Base-by-base conservation (phyloP, 1,139 yeast species). In the Yamadazyma trypodendri region DNA sequence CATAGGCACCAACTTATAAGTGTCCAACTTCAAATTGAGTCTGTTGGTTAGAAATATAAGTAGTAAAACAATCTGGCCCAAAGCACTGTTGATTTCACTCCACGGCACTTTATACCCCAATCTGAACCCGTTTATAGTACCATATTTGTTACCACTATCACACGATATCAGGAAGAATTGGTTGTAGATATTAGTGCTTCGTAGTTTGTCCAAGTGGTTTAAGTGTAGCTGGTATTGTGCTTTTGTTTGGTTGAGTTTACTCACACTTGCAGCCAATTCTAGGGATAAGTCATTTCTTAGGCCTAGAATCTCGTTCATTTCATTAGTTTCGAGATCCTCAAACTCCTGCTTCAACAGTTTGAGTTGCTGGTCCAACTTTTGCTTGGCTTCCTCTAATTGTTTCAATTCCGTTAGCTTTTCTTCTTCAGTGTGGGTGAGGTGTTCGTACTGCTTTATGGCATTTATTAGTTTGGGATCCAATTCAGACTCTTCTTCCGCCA, bases 11-110 rank as follows among this genome's bases (percentile, higher is more conserved):
- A 90, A 60, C 43, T 75, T 77, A 56, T 85, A 90, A 6, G 78
- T 77, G 0, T 64, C 63, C 6, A 88, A 56, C 28, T 71, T 68
- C 21, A 85, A 60, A 13, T 77, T 68, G 28, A 89, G 66, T 40
- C 84, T 67, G 20, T 76, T 69, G 3, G 77, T 63, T 4, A 90
- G 70, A 4, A 94, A 86, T 0, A 82, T 73, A 29, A 90, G 58
- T 16, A 90, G 60, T 14, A 89, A 59, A 3, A 87, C 75, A 2
- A 90, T 66, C 51, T 90, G 96, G 0, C 98, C 98, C 57, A 92
- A 65, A 0, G 96, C 97, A 1, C 95, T 94, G 55, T 90, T 92
- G 29, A 89, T 81, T 51, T 92, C 98, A 36, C 87, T 79, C 95
- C 96, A 89, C 3, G 94, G 85, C 0, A 90, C 79, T 37, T 67